phyloP scores from a whole-genome alignment of 305 asterid genomes.

The Fraxinus floribunda region DNA sequence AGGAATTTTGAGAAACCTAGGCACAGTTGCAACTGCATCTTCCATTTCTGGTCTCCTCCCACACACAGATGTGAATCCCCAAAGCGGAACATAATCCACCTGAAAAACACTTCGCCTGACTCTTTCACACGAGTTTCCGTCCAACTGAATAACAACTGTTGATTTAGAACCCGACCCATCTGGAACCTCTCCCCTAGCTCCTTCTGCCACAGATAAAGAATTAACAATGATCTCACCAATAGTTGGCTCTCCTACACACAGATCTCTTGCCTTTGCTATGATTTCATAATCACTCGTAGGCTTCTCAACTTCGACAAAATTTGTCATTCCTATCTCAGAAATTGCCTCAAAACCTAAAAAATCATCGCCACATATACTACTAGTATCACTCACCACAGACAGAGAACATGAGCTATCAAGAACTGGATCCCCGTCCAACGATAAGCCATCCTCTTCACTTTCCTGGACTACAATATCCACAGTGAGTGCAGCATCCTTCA shows the following conservation, averaged over 20 bases:
- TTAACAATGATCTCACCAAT: constrained; percentile 25
- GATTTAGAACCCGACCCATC: constrained; percentile 41
- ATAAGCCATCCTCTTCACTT: constrained; percentile 69
- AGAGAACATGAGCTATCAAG: constrained; percentile 55
- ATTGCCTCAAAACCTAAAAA: constrained; percentile 39
- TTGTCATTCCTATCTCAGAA: constrained; percentile 35
- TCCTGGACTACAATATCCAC: constrained; percentile 51
- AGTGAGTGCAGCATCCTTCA: constrained; percentile 40
- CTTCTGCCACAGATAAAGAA: constrained; percentile 28
- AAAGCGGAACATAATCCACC: constrained; percentile 80
- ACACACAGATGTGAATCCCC: constrained; percentile 77
- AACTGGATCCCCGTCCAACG: constrained; percentile 58
- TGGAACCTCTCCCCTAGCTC: constrained; percentile 30
- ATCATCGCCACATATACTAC: constrained; percentile 82
- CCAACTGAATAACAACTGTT: constrained; percentile 28
- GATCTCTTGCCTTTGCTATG: constrained; percentile 31
- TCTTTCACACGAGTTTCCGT: constrained; percentile 34
- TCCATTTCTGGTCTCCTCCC: constrained; percentile 99
- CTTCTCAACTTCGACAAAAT: constrained; percentile 41
- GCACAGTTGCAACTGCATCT: constrained; percentile 65
- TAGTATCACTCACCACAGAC: constrained; percentile 79
- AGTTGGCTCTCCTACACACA: constrained; percentile 23
- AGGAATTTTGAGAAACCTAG: constrained; percentile 68
- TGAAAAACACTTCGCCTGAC: constrained; percentile 73
- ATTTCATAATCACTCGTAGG: constrained; percentile 36